A percentile compares a stretch with the other conserved stretches of the same genome.
Evolutionary conservation across 1,284 basidiomycete genomes (phyloP).

Genomic region (Leccinum solheimii): DNA sequence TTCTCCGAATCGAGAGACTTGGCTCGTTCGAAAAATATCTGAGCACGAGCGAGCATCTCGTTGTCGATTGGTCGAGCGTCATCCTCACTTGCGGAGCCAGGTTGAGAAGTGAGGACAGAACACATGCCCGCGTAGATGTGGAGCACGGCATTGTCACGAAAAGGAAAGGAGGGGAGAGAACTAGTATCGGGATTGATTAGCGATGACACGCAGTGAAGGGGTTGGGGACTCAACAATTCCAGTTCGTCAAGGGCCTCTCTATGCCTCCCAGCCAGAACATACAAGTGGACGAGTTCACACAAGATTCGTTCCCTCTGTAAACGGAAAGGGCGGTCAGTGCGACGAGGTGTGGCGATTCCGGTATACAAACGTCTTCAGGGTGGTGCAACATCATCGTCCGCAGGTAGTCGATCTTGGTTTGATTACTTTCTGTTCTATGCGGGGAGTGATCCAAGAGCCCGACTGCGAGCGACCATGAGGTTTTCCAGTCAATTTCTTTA

Average conservation of each 20-base stretch:
- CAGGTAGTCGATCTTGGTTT: slow-evolving; percentile 59
- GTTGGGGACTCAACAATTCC: slow-evolving; percentile 61
- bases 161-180: slow-evolving; percentile 83
- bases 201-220: neutral
- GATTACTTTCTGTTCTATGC: slow-evolving; percentile 32
- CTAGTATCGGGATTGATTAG: slow-evolving; percentile 41
- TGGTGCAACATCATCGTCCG: slow-evolving; percentile 67
- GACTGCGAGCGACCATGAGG: slow-evolving; percentile 74
- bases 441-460: slow-evolving; percentile 48
- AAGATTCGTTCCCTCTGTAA: slow-evolving; percentile 71
- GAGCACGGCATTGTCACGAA: slow-evolving; percentile 74
- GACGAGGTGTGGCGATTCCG: slow-evolving; percentile 1
- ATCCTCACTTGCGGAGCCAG: slow-evolving; percentile 8
- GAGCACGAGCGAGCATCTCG: slow-evolving; percentile 55
- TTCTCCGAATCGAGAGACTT: slow-evolving; percentile 60
- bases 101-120: slow-evolving; percentile 59
- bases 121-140: slow-evolving; percentile 83
- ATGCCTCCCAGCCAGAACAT: slow-evolving; percentile 59
- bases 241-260: slow-evolving; percentile 79
- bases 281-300: slow-evolving; percentile 68
- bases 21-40: slow-evolving; percentile 64
- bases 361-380: slow-evolving; percentile 56
- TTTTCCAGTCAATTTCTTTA: slow-evolving; percentile 77
- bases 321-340: slow-evolving; percentile 16
- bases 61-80: slow-evolving; percentile 16